Base-by-base conservation (phyloP, 2,329 filamentous ascomycete genomes). In the Mycosphaerella sp. region DNA sequence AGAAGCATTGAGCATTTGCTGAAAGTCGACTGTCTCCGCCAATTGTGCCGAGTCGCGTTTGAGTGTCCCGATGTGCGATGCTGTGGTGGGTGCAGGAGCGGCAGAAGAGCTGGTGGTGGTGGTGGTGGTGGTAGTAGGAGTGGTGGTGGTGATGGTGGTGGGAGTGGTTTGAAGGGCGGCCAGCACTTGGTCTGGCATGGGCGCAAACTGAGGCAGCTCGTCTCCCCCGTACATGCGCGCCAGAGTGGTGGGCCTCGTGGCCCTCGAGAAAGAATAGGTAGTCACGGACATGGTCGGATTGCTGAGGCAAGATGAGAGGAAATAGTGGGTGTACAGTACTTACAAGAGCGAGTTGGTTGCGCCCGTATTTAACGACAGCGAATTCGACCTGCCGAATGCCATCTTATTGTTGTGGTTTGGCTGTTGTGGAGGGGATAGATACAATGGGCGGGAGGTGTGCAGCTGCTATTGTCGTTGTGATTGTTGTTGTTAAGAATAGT, bases 311-410 rank as follows among this genome's bases (percentile, higher is more conserved):
- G 25, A 35, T 40, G 44, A 18, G 40, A 52, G 39, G 42, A 21
- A 45, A 37, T 18, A 18, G 13, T 35, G 17, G 21, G 21, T 25
- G 21, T 25, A 25, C 10, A 12, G 30, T 6, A 64, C 66, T 55
- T 61, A 68, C 66, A 68, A 68, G 25, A 67, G 55, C 50, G 57
- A 60, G 63, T 74, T 73, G 44, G 67, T 66, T 18, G 70, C 67
- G 55, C 72, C 72, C 16, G 78, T 80, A 61, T 80, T 81, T 61
- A 80, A 73, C 53, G 73, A 76, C 62, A 80, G 68, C 51, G 72
- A 73, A 61, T 75, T 75, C 18, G 72, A 75, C 17, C 41, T 18
- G 16, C 39, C 39, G 18, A 41, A 41, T 12, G 39, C 39, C 39
- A 41, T 41, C 14, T 39, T 39, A 21, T 17, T 17, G 12, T 41